Base-by-base conservation (phyloP, 345 rosid genomes). In the Hevea brasiliensis region DNA sequence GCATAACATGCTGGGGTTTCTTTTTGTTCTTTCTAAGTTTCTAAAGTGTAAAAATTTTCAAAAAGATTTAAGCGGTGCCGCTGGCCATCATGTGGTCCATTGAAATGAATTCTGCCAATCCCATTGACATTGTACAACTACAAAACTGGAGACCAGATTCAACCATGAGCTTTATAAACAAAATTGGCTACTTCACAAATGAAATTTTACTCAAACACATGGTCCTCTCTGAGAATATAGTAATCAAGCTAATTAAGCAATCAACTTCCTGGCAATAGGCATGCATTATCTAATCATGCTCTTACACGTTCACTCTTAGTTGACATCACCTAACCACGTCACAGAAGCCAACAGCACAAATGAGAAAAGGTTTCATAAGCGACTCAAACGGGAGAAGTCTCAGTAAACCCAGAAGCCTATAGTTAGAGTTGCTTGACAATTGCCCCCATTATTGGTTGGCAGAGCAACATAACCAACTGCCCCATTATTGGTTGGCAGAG, bases 1-100 rank as follows among this genome's bases (percentile, higher is more conserved):
- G 83, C 85, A 68, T 8, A 70, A 65, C 77, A 83, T 69, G 83
- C 65, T 47, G 7, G 64, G 50, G 65, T 21, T 51, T 67, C 81
- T 75, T 81, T 82, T 77, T 75, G 77, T 84, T 81, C 78, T 77
- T 79, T 81, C 75, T 65, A 65, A 47, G 76, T 55, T 73, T 79
- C 74, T 56, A 59, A 62, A 73, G 76, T 29, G 56, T 21, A 37
- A 10, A 65, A 42, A 62, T 27, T 74, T 44, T 70, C 62, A 61
- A 55, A 76, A 63, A 77, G 62, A 27, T 50, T 66, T 73, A 61
- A 27, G 57, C 55, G 35, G 57, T 51, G 76, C 41, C 7, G 24
- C 53, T 21, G 60, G 70, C 63, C 60, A 17, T 53, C 79, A 67
- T 51, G 60, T 8, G 61, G 80, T 67, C 61, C 71, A 61, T 32